Conservation (phyloP, 257 asterid species). For the Salvia rosmarinus region DNA sequence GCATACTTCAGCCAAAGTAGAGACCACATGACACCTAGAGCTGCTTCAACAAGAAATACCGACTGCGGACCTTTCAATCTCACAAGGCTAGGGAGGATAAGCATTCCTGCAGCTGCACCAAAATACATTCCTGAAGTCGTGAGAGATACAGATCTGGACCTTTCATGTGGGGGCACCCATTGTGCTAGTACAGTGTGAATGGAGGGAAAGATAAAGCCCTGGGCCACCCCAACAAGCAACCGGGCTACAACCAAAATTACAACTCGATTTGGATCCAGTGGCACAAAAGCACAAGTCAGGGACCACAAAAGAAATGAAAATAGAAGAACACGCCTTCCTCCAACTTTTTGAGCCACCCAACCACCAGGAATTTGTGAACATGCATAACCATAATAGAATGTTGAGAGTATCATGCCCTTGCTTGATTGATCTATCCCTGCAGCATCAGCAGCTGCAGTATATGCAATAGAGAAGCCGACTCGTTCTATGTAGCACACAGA, state of each 20-base stretch:
- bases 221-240: constrained; percentile 94
- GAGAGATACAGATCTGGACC: constrained; percentile 88
- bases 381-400: constrained; percentile 91
- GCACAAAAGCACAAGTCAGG: constrained; percentile 81
- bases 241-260: constrained; percentile 70
- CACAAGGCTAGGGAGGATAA: constrained; percentile 75
- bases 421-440: constrained; percentile 77
- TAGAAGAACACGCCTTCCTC: constrained; percentile 86
- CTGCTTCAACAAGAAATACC: constrained; percentile 79
- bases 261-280: constrained; percentile 71
- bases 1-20: constrained; percentile 81
- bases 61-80: constrained; percentile 78
- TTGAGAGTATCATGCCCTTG: constrained; percentile 82
- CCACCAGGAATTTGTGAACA: constrained; percentile 97
- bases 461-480: constrained; percentile 93
- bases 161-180: constrained; percentile 95
- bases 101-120: constrained; percentile 91
- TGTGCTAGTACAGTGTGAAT: constrained; percentile 95
- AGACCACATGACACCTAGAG: constrained; percentile 81
- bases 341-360: constrained; percentile 92
- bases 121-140: constrained; percentile 95
- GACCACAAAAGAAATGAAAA: constrained; percentile 86
- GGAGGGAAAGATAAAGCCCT: constrained; percentile 93
- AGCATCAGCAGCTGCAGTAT: constrained; percentile 92
- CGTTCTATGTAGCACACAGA: constrained; percentile 90